Percentiles rank a stretch among this genome's conserved stretches.
Evolutionary conservation across 2,329 filamentous ascomycete genomes (phyloP).

Genomic region (Nannizziopsis barbatae): DNA sequence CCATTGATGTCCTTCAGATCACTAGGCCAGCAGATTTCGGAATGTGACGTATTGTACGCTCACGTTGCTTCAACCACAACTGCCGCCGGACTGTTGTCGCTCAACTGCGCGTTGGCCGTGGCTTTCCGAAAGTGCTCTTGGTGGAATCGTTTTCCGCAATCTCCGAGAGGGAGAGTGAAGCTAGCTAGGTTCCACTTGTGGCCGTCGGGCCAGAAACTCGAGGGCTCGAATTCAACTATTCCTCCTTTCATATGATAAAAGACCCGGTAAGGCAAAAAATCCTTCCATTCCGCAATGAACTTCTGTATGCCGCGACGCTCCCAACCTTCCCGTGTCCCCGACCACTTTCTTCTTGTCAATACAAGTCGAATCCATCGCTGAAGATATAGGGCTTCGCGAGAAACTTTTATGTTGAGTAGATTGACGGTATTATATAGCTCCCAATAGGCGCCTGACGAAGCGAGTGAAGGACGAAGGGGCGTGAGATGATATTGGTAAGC

Average conservation of each 20-base stretch:
- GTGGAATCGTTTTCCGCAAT: not conserved
- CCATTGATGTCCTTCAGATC: no score
- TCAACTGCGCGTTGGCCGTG: no score
- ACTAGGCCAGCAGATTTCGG: no score
- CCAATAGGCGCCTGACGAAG: conserved; percentile 9
- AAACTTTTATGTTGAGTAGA: conserved; percentile 8
- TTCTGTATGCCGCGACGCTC: conserved; percentile 31
- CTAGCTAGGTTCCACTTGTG: conserved; percentile 5
- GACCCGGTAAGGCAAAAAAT: conserved; percentile 35
- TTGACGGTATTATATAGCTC: conserved; percentile 11
- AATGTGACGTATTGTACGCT: no score
- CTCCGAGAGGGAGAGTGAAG: conserved; percentile 6
- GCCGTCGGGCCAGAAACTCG: conserved; percentile 16
- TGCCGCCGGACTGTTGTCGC: no score
- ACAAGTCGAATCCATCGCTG: conserved; percentile 16
- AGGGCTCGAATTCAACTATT: conserved; percentile 29
- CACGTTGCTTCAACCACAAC: no score
- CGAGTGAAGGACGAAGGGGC: conserved; percentile 1
- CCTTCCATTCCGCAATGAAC: conserved; percentile 39
- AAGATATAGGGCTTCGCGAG: conserved; percentile 12
- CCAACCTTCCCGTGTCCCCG: conserved; percentile 22
- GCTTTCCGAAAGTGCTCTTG: no score
- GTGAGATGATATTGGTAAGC: conserved; percentile 2
- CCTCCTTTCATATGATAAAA: conserved; percentile 32
- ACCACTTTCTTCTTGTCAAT: conserved; percentile 13